Base-by-base conservation (phyloP, 495 filamentous ascomycete genomes). In the Lindgomyces ingoldianus region DNA sequence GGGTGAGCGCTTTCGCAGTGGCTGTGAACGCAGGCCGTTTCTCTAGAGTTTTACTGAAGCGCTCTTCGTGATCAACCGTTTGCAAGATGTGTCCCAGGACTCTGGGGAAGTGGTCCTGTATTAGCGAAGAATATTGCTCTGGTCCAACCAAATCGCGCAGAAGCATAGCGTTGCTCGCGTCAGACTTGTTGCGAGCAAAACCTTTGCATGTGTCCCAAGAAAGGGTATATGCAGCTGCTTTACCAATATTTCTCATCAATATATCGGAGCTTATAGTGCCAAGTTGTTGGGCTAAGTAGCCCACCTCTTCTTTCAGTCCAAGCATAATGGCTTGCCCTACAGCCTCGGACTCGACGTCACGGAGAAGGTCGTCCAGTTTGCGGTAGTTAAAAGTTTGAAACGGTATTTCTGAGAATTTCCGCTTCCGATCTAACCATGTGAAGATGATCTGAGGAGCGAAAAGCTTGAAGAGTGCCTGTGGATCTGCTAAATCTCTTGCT, bases 361-460 rank as follows among this genome's bases (percentile, higher is more conserved):
- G 64, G 16, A 98, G 73, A 52, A 98, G 82, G 14, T 90, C 87
- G 53, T 80, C 74, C 0, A 96, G 81, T 27, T 69, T 84, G 1
- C 73, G 57, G 73, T 93, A 99, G 1, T 87, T 87, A 75, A 96
- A 98, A 10, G 93, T 89, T 47, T 80, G 77, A 68, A 84, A 96
- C 9, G 94, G 92, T 56, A 97, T 88, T 2, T 83, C 79, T 1
- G 79, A 76, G 11, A 96, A 75, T 25, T 80, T 75, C 51, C 87
- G 82, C 11, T 69, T 57, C 1, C 75, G 73, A 60, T 89, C 83
- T 1, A 92, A 83, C 95, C 94, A 98, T 0, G 92, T 96, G 72
- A 90, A 96, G 3, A 98, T 79, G n/a, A 98, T 81, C 73, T 99
- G 95, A 22, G 92, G 87, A 18, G 89, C 86, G 70, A 97, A 98